phyloP scores from a whole-genome alignment of 2,329 filamentous ascomycete species.

The Stachybotrys elegans region DNA sequence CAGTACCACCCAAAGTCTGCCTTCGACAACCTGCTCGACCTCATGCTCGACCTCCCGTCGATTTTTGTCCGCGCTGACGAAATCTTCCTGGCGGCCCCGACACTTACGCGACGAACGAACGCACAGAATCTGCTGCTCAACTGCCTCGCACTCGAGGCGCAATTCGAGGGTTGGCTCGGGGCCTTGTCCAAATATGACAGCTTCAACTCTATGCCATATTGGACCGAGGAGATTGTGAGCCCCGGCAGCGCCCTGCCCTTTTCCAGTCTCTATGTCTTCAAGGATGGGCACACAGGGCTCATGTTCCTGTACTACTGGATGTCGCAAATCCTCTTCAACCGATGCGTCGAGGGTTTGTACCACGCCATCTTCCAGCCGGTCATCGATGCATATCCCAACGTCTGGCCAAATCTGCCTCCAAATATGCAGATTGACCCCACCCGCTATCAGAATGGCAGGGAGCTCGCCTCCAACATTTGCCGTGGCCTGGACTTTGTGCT shows the following conservation, averaged over 20 bases:
- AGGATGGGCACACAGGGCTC: constrained; percentile 36
- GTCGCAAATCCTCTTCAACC: constrained; percentile 42
- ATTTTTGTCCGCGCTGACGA: constrained; percentile 41
- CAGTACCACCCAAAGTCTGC: constrained; percentile 43
- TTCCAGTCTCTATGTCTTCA: constrained; percentile 38
- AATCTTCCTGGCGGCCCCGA: constrained; percentile 32
- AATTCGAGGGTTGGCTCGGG: constrained; percentile 43
- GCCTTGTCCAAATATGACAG: constrained; percentile 20
- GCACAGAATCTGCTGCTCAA: constrained; percentile 43
- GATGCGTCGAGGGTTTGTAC: constrained; percentile 41
- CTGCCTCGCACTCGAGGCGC: constrained; percentile 41
- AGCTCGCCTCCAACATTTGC: constrained; percentile 45
- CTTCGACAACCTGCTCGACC: constrained; percentile 49
- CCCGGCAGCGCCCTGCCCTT: constrained; percentile 35
- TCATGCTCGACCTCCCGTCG: constrained; percentile 39
- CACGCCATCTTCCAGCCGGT: constrained; percentile 38
- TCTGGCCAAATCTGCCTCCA: constrained; percentile 32
- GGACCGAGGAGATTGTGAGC: constrained; percentile 28
- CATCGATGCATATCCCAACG: constrained; percentile 31
- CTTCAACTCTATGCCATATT: constrained; percentile 30
- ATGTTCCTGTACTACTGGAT: constrained; percentile 52
- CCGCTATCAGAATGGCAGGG: constrained; percentile 37
- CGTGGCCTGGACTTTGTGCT: constrained; percentile 45
- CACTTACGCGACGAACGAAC: constrained; percentile 34
- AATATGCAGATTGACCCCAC: constrained; percentile 34